Evolutionary conservation across 179 eudicot species (phyloP), one percentile per base, ranked within the genome.

Genomic region (Silene noctiflora): DNA sequence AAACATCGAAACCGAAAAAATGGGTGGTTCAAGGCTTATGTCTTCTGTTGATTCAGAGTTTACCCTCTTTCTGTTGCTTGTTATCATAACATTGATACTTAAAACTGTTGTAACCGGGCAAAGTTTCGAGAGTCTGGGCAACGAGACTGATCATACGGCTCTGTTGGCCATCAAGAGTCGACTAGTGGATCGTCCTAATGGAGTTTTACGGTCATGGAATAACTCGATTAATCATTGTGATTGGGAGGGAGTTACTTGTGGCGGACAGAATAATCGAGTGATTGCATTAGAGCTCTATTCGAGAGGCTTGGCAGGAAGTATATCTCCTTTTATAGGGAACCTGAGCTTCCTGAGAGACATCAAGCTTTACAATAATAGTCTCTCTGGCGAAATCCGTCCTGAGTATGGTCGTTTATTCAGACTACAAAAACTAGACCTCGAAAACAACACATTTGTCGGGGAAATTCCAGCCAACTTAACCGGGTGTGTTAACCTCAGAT

Each of bases 211-310:
- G 35, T 67, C 76, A 1, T 81, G 81, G 84, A 81, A 62, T 29
- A 51, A 35, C 67, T 77, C 81, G 21, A 1, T 46, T n/a, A 39
- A 70, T 24, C 69, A 77, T 51, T 81, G 84, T 64, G 6, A 31
- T 1, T 81, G 81, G 84, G 51, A 53, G 2, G 84, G 84, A 2
- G 51, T 81, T 35, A 70, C 70, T 4, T 77, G 84, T 69, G 62
- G 69, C 16, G 72, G 39, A 4, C 63, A 73, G 16, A 73, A 77
- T 60, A 77, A n/a, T 6, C 72, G 84, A 25, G 81, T 81, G 70
- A 67, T 7, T 35, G 13, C 14, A 1, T 67, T 67, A 35, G 48
- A 67, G 48, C 25, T 67, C 4, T 2, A 19, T 0, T 67, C 71
- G 14, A 17, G 71, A 1, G 71, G 71, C 16, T 9, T 67, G 14